phyloP scores from a whole-genome alignment of 139 green algal genomes.

The Tetratostichococcus sp. region DNA sequence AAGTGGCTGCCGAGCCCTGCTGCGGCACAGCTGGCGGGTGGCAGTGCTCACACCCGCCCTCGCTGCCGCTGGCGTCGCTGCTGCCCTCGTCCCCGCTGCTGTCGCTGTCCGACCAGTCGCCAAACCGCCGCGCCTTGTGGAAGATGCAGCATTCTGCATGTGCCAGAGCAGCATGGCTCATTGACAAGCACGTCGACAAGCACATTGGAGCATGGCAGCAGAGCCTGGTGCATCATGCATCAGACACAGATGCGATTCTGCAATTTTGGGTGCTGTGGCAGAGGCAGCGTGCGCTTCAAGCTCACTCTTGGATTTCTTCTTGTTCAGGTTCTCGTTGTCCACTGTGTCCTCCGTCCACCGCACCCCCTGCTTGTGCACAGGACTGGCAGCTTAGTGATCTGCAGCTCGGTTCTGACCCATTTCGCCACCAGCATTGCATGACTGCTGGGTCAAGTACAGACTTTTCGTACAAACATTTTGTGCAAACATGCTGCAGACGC shows the following conservation, averaged over 20 bases:
- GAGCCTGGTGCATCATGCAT: no score
- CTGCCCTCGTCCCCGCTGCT: conserved; percentile 54
- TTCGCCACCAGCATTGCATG: background rate
- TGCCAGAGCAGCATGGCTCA: no score
- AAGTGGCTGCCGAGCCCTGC: no score
- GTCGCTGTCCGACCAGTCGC: conserved; percentile 77
- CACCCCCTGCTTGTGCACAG: conserved; percentile 47
- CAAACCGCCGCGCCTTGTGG: conserved; percentile 70
- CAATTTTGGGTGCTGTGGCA: background rate
- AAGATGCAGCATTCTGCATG: conserved; percentile 91
- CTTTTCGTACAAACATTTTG: no score
- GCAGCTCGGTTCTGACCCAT: no score
- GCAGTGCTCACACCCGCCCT: background rate
- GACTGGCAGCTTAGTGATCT: no score
- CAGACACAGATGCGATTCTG: no score
- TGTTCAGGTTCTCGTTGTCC: conserved; percentile 73
- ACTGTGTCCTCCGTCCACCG: conserved; percentile 68
- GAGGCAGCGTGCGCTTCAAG: background rate
- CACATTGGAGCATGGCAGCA: no score
- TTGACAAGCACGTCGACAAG: no score
- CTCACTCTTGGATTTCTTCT: conserved; percentile 76
- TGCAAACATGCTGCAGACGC: background rate
- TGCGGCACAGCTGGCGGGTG: no score
- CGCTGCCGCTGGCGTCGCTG: background rate
- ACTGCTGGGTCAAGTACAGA: background rate